phyloP scores from a whole-genome alignment of 2,329 filamentous ascomycete genomes.

The Colletotrichum orchidophilum region DNA sequence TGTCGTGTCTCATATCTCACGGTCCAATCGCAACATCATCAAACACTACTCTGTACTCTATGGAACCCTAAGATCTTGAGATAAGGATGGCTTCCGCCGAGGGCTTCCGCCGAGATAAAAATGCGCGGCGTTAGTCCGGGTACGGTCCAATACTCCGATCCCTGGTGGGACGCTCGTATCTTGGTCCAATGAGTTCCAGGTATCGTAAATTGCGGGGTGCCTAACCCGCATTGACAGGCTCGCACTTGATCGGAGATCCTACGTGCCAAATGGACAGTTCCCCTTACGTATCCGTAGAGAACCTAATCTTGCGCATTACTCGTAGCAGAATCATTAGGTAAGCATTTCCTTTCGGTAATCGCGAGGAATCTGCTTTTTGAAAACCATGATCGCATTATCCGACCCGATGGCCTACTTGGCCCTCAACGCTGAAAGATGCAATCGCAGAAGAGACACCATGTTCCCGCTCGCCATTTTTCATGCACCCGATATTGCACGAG shows the following conservation, averaged over 20 bases:
- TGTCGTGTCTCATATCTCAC: neutral
- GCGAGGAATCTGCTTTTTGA: neutral
- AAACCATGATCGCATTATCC: neutral
- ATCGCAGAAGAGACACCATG: neutral
- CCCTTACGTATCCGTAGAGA: neutral
- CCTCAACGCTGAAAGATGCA: neutral
- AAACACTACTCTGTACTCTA: neutral
- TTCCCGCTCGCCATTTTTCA: slow-evolving; percentile 31
- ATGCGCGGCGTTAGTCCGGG: neutral
- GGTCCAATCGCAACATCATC: neutral
- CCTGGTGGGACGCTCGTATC: neutral
- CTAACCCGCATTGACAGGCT: neutral
- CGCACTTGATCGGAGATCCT: slow-evolving; percentile 11
- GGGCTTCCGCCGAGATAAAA: neutral
- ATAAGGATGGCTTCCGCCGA: neutral
- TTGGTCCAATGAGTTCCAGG: neutral
- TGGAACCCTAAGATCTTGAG: neutral
- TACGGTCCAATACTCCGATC: neutral
- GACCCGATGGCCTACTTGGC: neutral
- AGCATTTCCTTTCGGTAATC: neutral
- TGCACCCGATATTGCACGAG: slow-evolving; percentile 40
- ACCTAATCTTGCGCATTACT: neutral
- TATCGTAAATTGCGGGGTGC: neutral
- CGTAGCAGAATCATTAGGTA: neutral
- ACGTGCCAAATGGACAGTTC: neutral